phyloP scores from a whole-genome alignment of 2,329 filamentous ascomycete species.

The Hypomyces rosellus region DNA sequence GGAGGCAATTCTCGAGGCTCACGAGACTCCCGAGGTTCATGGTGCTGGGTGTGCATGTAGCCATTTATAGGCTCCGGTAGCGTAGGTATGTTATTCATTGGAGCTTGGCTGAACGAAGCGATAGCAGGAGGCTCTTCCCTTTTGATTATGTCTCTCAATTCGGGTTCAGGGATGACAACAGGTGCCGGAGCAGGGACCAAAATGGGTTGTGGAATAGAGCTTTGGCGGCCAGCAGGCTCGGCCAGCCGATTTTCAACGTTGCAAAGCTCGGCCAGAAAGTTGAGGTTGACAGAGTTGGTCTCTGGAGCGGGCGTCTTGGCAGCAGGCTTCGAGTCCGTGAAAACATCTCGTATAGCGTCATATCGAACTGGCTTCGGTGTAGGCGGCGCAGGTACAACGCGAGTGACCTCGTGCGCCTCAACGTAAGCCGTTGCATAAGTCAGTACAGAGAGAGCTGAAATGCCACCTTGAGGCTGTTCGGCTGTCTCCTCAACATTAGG shows the following conservation, averaged over 20 bases:
- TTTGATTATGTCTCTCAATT: slow-evolving; percentile 6
- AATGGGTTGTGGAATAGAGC: neutral
- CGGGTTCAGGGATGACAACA: too few relatives aligned
- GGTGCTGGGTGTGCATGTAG: slow-evolving; percentile 16
- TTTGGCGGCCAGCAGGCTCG: slow-evolving; percentile 12
- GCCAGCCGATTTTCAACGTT: slow-evolving; percentile 23
- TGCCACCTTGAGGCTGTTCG: slow-evolving; percentile 19
- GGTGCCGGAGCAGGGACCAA: too few relatives aligned
- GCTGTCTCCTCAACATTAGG: slow-evolving; percentile 16
- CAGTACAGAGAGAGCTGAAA: slow-evolving; percentile 25
- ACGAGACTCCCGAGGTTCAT: neutral
- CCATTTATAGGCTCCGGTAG: slow-evolving; percentile 12
- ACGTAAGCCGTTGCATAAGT: slow-evolving; percentile 27
- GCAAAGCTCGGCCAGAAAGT: slow-evolving; percentile 30
- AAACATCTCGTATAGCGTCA: slow-evolving; percentile 37
- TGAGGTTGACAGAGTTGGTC: slow-evolving; percentile 22
- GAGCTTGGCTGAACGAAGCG: slow-evolving; percentile 15
- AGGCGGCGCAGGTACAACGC: slow-evolving; percentile 18
- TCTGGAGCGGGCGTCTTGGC: slow-evolving; percentile 20
- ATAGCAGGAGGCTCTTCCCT: slow-evolving; percentile 19
- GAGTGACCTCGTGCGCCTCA: slow-evolving; percentile 22
- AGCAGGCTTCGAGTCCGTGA: slow-evolving; percentile 30
- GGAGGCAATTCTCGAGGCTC: slow-evolving; percentile 10
- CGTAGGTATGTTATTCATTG: slow-evolving; percentile 19
- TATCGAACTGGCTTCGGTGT: slow-evolving; percentile 28